Conservation (phyloP, 1,139 yeast species). For the Geotrichum aggregatum region DNA sequence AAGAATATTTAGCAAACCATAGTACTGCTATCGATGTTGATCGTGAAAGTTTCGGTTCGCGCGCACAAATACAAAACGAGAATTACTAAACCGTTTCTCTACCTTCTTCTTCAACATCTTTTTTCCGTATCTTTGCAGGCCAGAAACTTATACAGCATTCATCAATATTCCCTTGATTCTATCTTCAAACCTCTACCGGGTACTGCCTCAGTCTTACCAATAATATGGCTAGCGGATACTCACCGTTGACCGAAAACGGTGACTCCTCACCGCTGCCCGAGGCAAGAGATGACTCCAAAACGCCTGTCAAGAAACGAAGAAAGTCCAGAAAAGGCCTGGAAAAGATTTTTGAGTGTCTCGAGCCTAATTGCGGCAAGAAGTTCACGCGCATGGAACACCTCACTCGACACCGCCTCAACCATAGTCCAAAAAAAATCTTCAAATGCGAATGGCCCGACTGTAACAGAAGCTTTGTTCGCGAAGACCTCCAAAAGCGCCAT, state of each 20-base stretch:
- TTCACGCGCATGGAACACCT: conserved; percentile 52
- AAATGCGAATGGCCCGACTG: conserved; percentile 20
- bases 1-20: too few species aligned
- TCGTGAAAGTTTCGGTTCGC: too few species aligned
- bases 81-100: too few species aligned
- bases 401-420: conserved; percentile 20
- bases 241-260: background rate
- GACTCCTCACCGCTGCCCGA: background rate
- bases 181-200: too few species aligned
- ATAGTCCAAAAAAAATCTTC: conserved; percentile 19
- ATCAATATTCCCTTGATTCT: too few species aligned
- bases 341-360: conserved; percentile 44
- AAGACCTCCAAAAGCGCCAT: conserved; percentile 20
- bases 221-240: too few species aligned
- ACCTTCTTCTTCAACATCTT: too few species aligned
- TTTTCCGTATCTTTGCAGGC: too few species aligned
- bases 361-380: conserved; percentile 55
- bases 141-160: too few species aligned
- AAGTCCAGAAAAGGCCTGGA: conserved; percentile 37
- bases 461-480: conserved; percentile 19
- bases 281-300: background rate
- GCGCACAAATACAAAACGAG: too few species aligned
- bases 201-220: too few species aligned
- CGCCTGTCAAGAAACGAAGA: conserved; percentile 19
- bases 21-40: too few species aligned